Conservation (phyloP, 768 basidiomycete species). For the Tubosaeta brunneosetosa region DNA sequence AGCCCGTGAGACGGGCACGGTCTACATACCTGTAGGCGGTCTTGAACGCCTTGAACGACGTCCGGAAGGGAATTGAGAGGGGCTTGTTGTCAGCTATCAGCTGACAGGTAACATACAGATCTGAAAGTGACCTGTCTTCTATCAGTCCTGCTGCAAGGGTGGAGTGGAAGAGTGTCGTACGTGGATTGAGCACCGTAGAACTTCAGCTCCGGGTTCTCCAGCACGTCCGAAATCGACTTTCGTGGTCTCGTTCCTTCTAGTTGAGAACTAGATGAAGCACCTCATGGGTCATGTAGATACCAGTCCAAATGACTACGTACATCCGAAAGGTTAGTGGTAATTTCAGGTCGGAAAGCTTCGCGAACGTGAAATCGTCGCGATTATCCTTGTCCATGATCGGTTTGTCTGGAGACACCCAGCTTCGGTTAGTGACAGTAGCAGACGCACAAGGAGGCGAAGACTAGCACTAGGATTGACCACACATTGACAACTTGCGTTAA, state of each 20-base stretch:
- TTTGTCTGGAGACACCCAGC: not conserved
- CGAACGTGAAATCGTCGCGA: constrained; percentile 89
- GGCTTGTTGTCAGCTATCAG: constrained; percentile 92
- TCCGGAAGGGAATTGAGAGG: constrained; percentile 85
- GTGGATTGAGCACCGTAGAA: constrained; percentile 81
- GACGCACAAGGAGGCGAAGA: not conserved
- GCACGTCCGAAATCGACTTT: constrained; percentile 67
- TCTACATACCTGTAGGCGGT: constrained; percentile 64
- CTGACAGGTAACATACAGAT: constrained; percentile 91
- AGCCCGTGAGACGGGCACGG: not conserved
- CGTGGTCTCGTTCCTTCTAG: constrained; percentile 78
- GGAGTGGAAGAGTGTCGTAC: constrained; percentile 35
- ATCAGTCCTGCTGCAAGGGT: constrained; percentile 14
- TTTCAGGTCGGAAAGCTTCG: constrained; percentile 84
- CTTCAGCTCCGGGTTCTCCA: constrained; percentile 76
- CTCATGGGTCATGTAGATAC: not conserved
- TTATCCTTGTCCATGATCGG: constrained; percentile 53
- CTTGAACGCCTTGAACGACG: constrained; percentile 91
- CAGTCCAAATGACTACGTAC: constrained; percentile 36
- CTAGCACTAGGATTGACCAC: not conserved
- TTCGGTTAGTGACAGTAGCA: not conserved
- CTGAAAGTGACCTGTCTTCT: constrained; percentile 69
- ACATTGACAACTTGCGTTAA: not conserved
- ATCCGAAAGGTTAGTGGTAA: constrained; percentile 83
- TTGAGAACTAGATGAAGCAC: constrained; percentile 55